Base-by-base conservation (phyloP, 805 yeast genomes). In the Myxozyma melibiosi region DNA sequence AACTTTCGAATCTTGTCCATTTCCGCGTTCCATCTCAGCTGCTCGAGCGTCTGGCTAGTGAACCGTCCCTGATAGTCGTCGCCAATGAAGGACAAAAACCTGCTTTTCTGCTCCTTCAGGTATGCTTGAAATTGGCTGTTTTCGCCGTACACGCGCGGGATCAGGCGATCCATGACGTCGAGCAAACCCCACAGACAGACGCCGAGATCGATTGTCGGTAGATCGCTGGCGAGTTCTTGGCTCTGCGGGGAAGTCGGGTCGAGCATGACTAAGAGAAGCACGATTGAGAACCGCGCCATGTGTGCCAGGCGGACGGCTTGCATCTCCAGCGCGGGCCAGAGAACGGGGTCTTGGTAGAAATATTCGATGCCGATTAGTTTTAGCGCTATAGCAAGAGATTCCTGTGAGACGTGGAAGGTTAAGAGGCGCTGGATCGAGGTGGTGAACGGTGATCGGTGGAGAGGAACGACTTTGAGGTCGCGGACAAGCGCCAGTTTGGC, bases 141-240 rank as follows among this genome's bases (percentile, higher is more conserved):
- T 16, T n/a, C 16, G 24, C 59, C 51, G n/a, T 55, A 44, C 2
- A 28, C 43, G 28, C 9, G 13, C 24, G 55, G 55, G 4, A 51
- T 38, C 20, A 30, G 37, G 14, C 24, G 30, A 8, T 45, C 45
- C 14, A 55, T 30, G 4, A 28, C 35, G 20, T 14, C 11, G 6
- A 50, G 22, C 25, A 55, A 37, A 5, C 51, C 51, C 55, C 59
- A 55, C 9, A 40, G 11, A 41, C 59, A 55, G 13, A 39, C 43
- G 6, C 38, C 40, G 24, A 50, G 28, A 33, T 55, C 49, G 22
- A 50, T 22, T 9, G 25, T 24, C 13, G 37, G 47, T 11, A 39
- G 8, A 11, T 18, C 46, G 34, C 22, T 27, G 24, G 41, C 38
- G 18, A 37, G 9, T 11, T 25, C 30, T 22, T 37, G 43, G 13